Conservation (phyloP, 2,329 filamentous ascomycete genomes). For the Apiospora marii region DNA sequence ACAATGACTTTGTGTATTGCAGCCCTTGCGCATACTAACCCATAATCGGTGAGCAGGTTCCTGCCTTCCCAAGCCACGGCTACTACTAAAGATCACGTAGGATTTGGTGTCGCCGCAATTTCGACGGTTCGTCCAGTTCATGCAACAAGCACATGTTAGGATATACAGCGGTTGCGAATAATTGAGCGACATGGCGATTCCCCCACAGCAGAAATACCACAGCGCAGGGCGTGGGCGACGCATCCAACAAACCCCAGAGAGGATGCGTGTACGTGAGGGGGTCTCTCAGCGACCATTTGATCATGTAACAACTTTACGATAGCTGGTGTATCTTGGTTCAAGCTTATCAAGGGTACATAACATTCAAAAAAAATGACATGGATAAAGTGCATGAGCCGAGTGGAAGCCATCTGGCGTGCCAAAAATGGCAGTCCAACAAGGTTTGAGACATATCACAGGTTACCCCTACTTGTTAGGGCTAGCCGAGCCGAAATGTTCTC, state of each 20-base stretch:
- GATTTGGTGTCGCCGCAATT: not conserved
- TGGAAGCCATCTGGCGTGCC: not conserved
- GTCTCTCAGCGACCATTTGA: not conserved
- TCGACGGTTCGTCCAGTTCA: not conserved
- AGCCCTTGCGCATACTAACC: not conserved
- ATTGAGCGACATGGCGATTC: not conserved
- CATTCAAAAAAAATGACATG: not conserved
- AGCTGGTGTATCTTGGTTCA: not conserved
- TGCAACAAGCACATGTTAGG: not conserved
- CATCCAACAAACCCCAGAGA: not conserved
- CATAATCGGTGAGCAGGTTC: not conserved
- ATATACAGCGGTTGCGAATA: not conserved
- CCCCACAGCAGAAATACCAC: not conserved
- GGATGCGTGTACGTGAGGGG: not conserved
- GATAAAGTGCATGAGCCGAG: not conserved
- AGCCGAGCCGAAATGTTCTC: not conserved
- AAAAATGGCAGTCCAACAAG: not conserved
- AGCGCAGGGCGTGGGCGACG: not conserved
- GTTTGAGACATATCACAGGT: not conserved
- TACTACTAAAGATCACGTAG: not conserved
- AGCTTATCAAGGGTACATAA: not conserved
- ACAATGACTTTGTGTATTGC: not conserved
- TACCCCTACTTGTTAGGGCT: not conserved
- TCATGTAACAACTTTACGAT: not conserved
- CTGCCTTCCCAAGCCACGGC: not conserved